Base-by-base conservation (phyloP, 2,329 filamentous ascomycete genomes). In the Graphium sp. region DNA sequence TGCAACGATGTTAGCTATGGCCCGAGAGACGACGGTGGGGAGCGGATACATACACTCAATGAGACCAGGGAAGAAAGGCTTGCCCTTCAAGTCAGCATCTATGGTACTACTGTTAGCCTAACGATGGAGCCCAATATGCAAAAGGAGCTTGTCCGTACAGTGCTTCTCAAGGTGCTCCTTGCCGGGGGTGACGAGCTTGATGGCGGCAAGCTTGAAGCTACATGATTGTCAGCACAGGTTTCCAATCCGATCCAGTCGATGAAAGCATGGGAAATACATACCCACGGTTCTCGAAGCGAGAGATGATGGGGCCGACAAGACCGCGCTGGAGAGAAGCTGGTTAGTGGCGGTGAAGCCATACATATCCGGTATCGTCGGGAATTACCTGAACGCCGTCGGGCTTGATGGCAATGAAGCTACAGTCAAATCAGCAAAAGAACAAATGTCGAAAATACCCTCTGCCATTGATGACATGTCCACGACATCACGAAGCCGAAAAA, bases 321-420 rank as follows among this genome's bases (percentile, higher is more conserved):
- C 89, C 89, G 66, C 89, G 87, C 85, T 94, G 53, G 17, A 35
- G 28, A 15, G 22, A 19, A 15, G 28, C 21, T 24, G 18, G 41
- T 47, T 33, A 47, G 43, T 37, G 17, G n/a, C 28, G 6, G 13
- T 11, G 9, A 16, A 18, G 16, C 9, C 25, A 18, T 13, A 17
- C n/a, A 18, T n/a, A 5, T 8, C 16, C 5, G 16, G 6, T 6
- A 6, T 12, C 16, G 11, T 12, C 15, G 6, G 18, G 26, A 13
- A 18, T 45, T 76, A 92, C 84, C 77, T 94, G 89, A 65, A 95
- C 89, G 60, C 89, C 89, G 66, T 95, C 89, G 48, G 87, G 89
- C 84, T 98, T 98, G 74, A 98, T 83, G 56, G 89, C 89, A 73
- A 95, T 95, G 81, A 95, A 95, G 68, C 87, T 95, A 50, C 13